Percentiles rank a stretch among this genome's conserved stretches.
phyloP scores from a whole-genome alignment of 129 eudicot genomes.

The Lactuca saligna region DNA sequence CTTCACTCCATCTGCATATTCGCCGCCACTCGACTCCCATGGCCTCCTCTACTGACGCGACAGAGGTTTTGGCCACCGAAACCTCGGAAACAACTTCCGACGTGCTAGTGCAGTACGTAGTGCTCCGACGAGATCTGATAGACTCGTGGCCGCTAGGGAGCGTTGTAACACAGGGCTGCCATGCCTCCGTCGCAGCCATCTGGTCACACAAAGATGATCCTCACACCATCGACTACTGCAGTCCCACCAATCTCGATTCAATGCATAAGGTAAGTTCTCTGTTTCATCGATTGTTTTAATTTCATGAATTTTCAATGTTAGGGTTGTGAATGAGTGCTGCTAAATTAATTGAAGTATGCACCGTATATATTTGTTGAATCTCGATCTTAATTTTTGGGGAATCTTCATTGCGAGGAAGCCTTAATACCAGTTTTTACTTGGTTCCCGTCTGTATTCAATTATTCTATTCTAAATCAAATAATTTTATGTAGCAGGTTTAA shows the following conservation, averaged over 20 bases:
- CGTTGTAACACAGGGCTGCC: conserved; percentile 91
- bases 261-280: conserved; percentile 73
- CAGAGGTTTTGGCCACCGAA: conserved; percentile 10
- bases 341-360: conserved; percentile 8
- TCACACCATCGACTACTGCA: conserved; percentile 55
- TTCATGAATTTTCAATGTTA: background rate
- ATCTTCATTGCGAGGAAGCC: background rate
- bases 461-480: background rate
- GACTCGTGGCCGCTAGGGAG: conserved; percentile 94
- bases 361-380: background rate
- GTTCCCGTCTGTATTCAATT: background rate
- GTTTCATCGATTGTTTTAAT: background rate
- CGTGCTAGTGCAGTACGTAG: conserved; percentile 69
- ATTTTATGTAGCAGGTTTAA: background rate
- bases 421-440: background rate
- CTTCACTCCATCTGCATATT: conserved; percentile 10
- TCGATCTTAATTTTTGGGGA: background rate
- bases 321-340: background rate
- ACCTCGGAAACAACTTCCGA: conserved; percentile 28
- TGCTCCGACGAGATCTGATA: conserved; percentile 82
- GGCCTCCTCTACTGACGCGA: conserved; percentile 35
- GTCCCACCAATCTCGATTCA: conserved; percentile 59
- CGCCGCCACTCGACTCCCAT: conserved; percentile 25
- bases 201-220: conserved; percentile 78
- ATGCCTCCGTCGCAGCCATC: conserved; percentile 84